These are phyloP conservation scores for Zygosaccharomyces pseudobailii DNA, from an alignment of 1,139 yeast species.

Conservation along the genomic window DNA sequence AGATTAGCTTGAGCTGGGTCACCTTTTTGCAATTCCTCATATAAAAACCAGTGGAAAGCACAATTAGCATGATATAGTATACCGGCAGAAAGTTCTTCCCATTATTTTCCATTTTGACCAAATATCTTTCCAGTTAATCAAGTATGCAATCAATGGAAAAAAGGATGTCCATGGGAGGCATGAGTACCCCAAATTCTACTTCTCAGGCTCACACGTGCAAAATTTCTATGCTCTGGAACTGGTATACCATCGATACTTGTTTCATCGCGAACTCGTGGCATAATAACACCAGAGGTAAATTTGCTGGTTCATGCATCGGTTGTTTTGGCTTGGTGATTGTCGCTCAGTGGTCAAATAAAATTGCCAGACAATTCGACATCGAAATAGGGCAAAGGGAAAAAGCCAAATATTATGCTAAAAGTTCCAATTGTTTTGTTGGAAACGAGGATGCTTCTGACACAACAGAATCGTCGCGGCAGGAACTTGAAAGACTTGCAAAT, in stretches of 20 bases:
- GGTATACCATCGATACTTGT: conserved; percentile 53
- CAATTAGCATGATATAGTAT: too few relatives aligned
- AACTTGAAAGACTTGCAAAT: not conserved
- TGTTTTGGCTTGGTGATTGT: conserved; percentile 53
- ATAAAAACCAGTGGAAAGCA: too few relatives aligned
- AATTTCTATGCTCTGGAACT: conserved; percentile 47
- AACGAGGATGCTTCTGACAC: conserved; percentile 5
- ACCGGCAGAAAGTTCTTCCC: not conserved
- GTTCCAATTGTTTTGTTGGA: conserved; percentile 7
- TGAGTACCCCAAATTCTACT: conserved; percentile 6
- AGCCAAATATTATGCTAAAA: conserved; percentile 7
- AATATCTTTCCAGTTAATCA: too few relatives aligned
- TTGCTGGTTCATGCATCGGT: conserved; percentile 70
- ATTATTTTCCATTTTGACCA: not conserved
- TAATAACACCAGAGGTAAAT: conserved; percentile 49
- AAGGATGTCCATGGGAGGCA: conserved; percentile 27
- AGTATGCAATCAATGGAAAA: too few relatives aligned
- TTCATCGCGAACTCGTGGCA: conserved; percentile 65
- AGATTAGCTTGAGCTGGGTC: too few relatives aligned
- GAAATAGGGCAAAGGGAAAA: conserved; percentile 22
- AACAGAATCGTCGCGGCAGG: conserved; percentile 5
- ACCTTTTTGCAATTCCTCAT: too few relatives aligned
- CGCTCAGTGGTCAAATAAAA: conserved; percentile 53
- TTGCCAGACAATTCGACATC: conserved; percentile 47
- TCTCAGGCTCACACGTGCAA: conserved; percentile 19